Conservation (phyloP, 495 filamentous ascomycete genomes). For the Achaetomiella virescens region DNA sequence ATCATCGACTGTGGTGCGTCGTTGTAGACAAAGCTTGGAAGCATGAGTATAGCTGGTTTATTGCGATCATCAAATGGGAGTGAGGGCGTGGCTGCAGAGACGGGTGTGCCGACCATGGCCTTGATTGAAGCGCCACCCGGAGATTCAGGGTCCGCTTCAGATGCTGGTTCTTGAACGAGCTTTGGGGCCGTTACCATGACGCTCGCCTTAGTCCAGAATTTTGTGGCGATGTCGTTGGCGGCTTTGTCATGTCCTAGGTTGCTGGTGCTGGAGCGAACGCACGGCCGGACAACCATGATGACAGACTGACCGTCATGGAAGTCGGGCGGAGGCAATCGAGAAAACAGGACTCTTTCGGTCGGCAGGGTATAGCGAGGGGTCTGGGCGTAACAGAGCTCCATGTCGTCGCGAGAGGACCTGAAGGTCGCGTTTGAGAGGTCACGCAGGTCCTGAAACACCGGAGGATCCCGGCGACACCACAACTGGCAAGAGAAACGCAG, state of each 20-base stretch:
- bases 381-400: constrained; percentile 12
- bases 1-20: background rate
- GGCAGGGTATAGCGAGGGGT: background rate
- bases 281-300: constrained; percentile 11
- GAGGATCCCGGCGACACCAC: constrained; percentile 11
- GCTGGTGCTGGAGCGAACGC: background rate
- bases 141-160: background rate
- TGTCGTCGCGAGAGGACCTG: background rate
- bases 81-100: background rate
- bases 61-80: background rate
- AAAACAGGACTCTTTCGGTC: background rate
- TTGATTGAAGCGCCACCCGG: background rate
- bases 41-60: background rate
- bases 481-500: constrained; percentile 20
- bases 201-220: constrained; percentile 6
- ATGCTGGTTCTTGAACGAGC: background rate
- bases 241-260: too few species aligned
- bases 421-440: background rate
- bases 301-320: constrained; percentile 13
- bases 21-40: background rate
- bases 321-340: background rate
- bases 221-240: background rate
- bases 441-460: background rate
- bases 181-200: constrained; percentile 3
- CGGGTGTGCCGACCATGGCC: background rate